These are phyloP conservation scores for Penicillium sp. DNA, from an alignment of 2,329 filamentous ascomycete species.

Conservation along the genomic window DNA sequence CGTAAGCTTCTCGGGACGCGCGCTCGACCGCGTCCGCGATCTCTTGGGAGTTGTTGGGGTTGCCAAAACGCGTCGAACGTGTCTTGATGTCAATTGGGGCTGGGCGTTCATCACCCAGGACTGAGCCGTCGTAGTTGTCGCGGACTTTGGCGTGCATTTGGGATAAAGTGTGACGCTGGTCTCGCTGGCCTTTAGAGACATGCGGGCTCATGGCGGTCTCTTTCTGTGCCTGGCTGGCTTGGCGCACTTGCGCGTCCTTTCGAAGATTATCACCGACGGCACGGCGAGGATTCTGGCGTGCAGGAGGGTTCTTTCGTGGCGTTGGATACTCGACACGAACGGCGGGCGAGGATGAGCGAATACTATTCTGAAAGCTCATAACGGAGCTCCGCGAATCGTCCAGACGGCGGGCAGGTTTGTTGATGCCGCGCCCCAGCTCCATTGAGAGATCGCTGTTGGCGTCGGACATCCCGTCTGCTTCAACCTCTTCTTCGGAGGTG, in stretches of 20 bases:
- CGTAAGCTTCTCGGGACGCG: conserved; percentile 37
- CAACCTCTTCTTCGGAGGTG: conserved; percentile 41
- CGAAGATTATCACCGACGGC: conserved; percentile 38
- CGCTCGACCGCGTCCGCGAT: conserved; percentile 40
- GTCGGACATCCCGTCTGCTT: conserved; percentile 25
- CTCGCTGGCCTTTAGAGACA: conserved; percentile 36
- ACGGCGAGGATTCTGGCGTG: conserved; percentile 31
- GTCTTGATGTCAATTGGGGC: conserved; percentile 43
- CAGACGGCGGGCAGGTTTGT: conserved; percentile 35
- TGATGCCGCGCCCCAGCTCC: conserved; percentile 55
- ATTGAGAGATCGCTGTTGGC: conserved; percentile 53
- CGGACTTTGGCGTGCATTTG: conserved; percentile 56
- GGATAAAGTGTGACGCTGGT: conserved; percentile 51
- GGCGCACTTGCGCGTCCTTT: conserved; percentile 43
- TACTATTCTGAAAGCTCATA: conserved; percentile 49
- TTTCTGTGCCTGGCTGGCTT: conserved; percentile 41
- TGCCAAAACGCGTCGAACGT: conserved; percentile 57
- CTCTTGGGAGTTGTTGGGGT: conserved; percentile 43
- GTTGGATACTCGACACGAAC: conserved; percentile 41
- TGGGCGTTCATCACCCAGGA: conserved; percentile 51
- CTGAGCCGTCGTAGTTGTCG: conserved; percentile 53
- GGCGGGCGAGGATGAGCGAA: conserved; percentile 41
- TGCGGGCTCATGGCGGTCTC: conserved; percentile 39
- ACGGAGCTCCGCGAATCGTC: conserved; percentile 52
- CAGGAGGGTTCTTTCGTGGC: conserved; percentile 35